A percentile compares a stretch with the other conserved stretches of the same genome.
Conservation (phyloP, 139 green algal species). For the Microglena sp. region DNA sequence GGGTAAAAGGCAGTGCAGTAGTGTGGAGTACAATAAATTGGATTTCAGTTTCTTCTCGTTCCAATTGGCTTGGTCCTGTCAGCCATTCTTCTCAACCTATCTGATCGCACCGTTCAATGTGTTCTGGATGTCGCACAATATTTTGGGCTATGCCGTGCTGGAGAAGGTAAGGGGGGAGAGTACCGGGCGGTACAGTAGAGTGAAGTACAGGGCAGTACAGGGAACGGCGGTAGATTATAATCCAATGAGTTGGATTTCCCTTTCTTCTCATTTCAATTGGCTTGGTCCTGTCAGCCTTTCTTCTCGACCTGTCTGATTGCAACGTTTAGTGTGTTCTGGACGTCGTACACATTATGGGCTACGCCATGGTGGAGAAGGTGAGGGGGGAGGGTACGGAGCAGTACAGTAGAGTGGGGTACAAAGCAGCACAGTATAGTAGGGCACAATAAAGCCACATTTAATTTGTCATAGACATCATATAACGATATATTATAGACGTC, state of each 20-base stretch:
- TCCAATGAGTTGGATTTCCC: too few relatives aligned
- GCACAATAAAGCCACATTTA: slow-evolving; percentile 61
- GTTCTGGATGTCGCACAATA: slow-evolving; percentile 69
- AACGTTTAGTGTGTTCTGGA: slow-evolving; percentile 62
- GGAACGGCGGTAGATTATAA: too few relatives aligned
- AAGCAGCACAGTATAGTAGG: too few relatives aligned
- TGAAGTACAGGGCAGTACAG: background rate
- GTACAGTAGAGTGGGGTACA: too few relatives aligned
- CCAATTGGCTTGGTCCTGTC: slow-evolving; percentile 43
- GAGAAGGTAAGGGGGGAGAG: slow-evolving; percentile 38
- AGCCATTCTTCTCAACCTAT: slow-evolving; percentile 39
- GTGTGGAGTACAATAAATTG: too few relatives aligned
- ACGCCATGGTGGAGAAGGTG: too few relatives aligned
- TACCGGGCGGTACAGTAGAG: background rate
- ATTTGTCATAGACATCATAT: slow-evolving; percentile 66
- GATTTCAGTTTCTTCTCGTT: slow-evolving; percentile 76
- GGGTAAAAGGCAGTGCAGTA: too few relatives aligned
- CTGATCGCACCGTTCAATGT: slow-evolving; percentile 58
- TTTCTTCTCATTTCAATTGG: too few relatives aligned
- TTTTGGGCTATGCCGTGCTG: slow-evolving; percentile 69
- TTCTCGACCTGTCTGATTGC: too few relatives aligned
- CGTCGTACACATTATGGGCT: slow-evolving; percentile 71
- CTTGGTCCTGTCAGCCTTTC: too few relatives aligned
- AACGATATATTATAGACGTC: slow-evolving; percentile 70
- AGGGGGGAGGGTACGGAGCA: too few relatives aligned